Evolutionary conservation across 768 basidiomycete genomes (phyloP).

Genomic region (Gymnopilus dilepis): DNA sequence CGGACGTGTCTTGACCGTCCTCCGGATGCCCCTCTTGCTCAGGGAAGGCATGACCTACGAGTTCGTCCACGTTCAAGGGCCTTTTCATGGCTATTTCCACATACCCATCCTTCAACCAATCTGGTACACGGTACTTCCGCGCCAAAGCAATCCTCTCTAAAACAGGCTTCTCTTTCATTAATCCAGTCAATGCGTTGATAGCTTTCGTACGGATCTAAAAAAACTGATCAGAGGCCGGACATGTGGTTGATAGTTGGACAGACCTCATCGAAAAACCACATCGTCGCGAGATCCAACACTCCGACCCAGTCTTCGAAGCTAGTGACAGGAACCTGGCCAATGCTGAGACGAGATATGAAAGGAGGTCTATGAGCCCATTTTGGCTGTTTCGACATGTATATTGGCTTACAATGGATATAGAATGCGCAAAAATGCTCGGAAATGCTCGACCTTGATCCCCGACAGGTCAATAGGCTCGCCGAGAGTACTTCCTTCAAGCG

Average conservation of each 20-base stretch:
- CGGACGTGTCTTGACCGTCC: background rate
- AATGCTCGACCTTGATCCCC: background rate
- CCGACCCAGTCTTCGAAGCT: slow-evolving; percentile 15
- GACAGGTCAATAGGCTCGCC: slow-evolving; percentile 1
- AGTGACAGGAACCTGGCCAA: background rate
- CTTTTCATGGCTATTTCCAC: slow-evolving; percentile 3
- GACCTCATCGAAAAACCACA: slow-evolving; percentile 15
- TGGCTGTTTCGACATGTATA: too few relatives aligned
- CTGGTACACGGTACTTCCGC: slow-evolving; percentile 3
- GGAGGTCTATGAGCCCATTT: too few relatives aligned
- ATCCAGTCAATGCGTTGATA: background rate
- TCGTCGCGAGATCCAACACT: slow-evolving; percentile 14
- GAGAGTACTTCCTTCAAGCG: slow-evolving; percentile 2
- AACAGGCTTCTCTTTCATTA: background rate
- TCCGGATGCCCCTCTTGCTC: background rate
- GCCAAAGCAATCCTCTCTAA: slow-evolving; percentile 6
- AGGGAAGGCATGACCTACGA: too few relatives aligned
- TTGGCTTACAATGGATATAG: slow-evolving; percentile 13
- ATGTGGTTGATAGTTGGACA: background rate
- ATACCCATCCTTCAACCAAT: slow-evolving; percentile 12
- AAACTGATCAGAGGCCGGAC: background rate
- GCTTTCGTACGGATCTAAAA: slow-evolving; percentile 12
- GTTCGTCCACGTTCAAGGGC: background rate
- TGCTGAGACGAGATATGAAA: background rate
- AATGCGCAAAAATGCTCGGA: slow-evolving; percentile 11